Conservation (phyloP, 139 green algal species). For the Chlamydomonas applanata region DNA sequence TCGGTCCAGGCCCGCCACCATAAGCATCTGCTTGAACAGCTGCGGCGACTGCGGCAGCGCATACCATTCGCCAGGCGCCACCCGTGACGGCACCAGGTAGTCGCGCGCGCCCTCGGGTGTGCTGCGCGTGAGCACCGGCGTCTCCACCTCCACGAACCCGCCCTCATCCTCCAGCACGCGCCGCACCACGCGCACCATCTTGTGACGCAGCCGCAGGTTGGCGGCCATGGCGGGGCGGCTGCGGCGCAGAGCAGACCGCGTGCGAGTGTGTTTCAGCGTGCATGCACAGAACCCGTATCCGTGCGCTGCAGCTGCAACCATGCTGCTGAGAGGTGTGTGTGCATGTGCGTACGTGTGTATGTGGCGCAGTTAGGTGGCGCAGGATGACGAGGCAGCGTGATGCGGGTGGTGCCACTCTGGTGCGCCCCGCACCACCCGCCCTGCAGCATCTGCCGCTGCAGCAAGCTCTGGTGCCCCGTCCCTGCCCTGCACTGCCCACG, state of each 20-base stretch:
- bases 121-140: slow-evolving; percentile 90
- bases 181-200: slow-evolving; percentile 73
- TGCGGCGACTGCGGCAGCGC: slow-evolving; percentile 96
- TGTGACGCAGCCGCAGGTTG: slow-evolving; percentile 88
- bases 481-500: too few species aligned
- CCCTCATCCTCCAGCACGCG: slow-evolving; percentile 76
- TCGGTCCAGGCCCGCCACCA: slow-evolving; percentile 91
- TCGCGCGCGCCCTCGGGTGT: slow-evolving; percentile 97
- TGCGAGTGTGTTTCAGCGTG: too few species aligned
- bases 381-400: too few species aligned
- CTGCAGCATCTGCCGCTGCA: too few species aligned
- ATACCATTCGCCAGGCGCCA: slow-evolving; percentile 83
- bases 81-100: slow-evolving; percentile 87
- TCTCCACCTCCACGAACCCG: slow-evolving; percentile 92
- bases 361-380: too few species aligned
- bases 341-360: too few species aligned
- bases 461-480: too few species aligned
- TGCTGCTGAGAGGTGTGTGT: too few species aligned
- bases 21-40: slow-evolving; percentile 99
- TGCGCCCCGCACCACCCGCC: too few species aligned
- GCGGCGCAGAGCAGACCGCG: too few species aligned
- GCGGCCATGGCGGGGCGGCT: slow-evolving; percentile 78
- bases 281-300: too few species aligned
- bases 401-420: too few species aligned
- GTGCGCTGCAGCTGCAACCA: neutral